Conservation (phyloP, 164 flowering plant species). For the Stephania cephalantha region DNA sequence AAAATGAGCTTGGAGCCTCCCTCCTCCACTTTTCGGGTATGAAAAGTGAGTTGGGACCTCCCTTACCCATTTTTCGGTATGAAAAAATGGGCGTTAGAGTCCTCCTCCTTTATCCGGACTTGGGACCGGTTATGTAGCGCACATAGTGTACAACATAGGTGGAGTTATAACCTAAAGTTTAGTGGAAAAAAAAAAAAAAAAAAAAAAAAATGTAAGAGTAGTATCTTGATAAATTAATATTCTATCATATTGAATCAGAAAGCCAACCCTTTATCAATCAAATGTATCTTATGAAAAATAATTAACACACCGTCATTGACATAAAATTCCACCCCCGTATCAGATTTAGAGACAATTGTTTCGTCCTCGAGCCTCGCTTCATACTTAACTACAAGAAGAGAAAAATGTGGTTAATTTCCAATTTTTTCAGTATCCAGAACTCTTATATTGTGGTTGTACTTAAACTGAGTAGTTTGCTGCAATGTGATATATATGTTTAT, state of each 20-base stretch:
- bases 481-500: too few species aligned
- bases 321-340: slow-evolving; percentile 39
- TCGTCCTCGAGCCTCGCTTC: slow-evolving; percentile 43
- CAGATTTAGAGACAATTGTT: slow-evolving; percentile 30
- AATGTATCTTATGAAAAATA: background rate
- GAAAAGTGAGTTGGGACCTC: too few species aligned
- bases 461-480: too few species aligned
- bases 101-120: too few species aligned
- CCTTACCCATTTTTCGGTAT: too few species aligned
- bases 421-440: background rate
- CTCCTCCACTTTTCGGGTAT: too few species aligned
- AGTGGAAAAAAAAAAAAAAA: background rate
- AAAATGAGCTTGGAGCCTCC: too few species aligned
- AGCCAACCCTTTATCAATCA: background rate
- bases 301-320: slow-evolving; percentile 34
- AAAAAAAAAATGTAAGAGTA: background rate
- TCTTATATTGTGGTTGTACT: too few species aligned
- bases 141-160: too few species aligned
- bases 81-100: too few species aligned
- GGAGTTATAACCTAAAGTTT: too few species aligned
- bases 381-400: slow-evolving; percentile 35
- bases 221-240: background rate
- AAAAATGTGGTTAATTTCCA: background rate
- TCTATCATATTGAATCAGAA: background rate
- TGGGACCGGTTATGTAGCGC: too few species aligned